phyloP scores from a whole-genome alignment of 1,284 basidiomycete species.

The Fomitopsis pinicola region DNA sequence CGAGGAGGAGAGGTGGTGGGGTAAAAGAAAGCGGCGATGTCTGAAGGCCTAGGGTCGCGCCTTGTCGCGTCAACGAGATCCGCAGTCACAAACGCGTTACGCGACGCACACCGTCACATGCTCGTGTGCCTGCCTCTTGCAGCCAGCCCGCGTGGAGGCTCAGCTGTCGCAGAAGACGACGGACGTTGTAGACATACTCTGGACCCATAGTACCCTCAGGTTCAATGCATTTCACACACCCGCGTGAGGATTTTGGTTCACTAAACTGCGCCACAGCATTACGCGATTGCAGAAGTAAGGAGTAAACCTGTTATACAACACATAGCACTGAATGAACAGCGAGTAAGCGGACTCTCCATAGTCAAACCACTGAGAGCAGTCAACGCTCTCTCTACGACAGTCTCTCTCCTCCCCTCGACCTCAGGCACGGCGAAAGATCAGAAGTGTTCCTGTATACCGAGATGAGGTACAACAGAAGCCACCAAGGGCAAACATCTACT shows the following conservation, averaged over 20 bases:
- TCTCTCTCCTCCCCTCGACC: background rate
- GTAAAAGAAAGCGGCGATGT: background rate
- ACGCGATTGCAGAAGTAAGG: background rate
- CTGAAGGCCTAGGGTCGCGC: background rate
- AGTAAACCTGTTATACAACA: background rate
- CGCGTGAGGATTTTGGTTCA: background rate
- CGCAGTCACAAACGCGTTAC: background rate
- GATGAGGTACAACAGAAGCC: background rate
- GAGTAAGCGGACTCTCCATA: background rate
- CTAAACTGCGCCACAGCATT: background rate
- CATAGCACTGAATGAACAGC: background rate
- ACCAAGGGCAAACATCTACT: constrained; percentile 6
- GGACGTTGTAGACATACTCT: background rate
- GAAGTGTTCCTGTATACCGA: constrained; percentile 53
- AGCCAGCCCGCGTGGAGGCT: background rate
- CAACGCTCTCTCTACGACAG: background rate
- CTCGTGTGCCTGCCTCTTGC: background rate
- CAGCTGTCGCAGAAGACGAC: background rate
- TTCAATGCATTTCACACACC: background rate
- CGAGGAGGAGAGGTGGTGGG: background rate
- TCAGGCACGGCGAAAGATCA: constrained; percentile 24
- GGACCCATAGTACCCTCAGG: background rate
- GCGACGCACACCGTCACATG: constrained; percentile 1
- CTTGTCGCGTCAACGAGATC: background rate
- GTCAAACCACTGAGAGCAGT: background rate